A percentile compares a stretch with the other conserved stretches of the same genome.
Evolutionary conservation across 495 filamentous ascomycete genomes (phyloP).

Genomic region (Talaromyces ruber): DNA sequence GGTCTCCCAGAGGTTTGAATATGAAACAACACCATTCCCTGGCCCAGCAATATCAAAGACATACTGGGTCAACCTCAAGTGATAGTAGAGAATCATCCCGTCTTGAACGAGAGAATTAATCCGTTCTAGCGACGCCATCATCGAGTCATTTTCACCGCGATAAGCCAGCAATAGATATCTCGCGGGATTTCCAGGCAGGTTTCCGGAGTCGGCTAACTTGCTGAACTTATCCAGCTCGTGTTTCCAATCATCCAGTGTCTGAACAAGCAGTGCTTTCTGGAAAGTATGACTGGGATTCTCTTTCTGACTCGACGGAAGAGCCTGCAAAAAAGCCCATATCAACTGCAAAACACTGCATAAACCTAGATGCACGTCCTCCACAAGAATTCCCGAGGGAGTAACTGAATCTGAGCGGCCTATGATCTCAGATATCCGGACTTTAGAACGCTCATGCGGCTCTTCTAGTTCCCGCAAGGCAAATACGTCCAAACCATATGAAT

Average conservation of each 20-base stretch:
- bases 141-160: conserved; percentile 1
- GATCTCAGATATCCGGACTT: not conserved
- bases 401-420: not conserved
- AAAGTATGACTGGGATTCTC: not conserved
- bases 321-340: not conserved
- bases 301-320: not conserved
- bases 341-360: not conserved
- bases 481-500: conserved; percentile 2
- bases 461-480: not conserved
- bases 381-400: not conserved
- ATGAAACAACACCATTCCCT: not conserved
- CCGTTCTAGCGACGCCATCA: not conserved
- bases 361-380: conserved; percentile 2
- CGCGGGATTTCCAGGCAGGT: not conserved
- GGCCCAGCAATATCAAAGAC: not conserved
- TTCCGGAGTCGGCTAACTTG: not conserved
- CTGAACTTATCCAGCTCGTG: conserved; percentile 1
- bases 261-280: not conserved
- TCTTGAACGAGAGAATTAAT: not conserved
- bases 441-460: not conserved
- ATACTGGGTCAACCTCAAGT: conserved; percentile 2
- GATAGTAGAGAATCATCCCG: conserved; percentile 5
- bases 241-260: not conserved
- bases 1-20: not conserved
- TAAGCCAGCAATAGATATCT: conserved; percentile 1